Evolutionary conservation across 2,329 filamentous ascomycete species (phyloP).

Genomic region (Acrodontium crateriforme): DNA sequence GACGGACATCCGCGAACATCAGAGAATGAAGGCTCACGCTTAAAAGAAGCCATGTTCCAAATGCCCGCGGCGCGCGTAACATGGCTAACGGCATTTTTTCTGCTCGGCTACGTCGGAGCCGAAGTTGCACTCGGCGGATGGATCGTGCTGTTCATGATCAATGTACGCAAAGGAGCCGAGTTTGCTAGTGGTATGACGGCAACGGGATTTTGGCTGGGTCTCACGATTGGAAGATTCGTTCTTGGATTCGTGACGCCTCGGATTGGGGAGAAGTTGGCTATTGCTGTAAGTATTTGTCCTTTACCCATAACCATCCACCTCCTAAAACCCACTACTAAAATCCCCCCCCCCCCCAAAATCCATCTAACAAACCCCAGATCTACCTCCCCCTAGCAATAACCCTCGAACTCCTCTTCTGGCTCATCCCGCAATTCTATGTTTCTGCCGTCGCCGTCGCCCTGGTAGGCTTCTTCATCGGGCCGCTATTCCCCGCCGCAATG

Average conservation of each 20-base stretch:
- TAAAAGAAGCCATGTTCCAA: constrained; percentile 37
- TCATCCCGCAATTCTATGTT: constrained; percentile 62
- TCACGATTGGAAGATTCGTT: constrained; percentile 59
- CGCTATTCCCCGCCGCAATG: constrained; percentile 62
- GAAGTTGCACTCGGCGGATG: constrained; percentile 68
- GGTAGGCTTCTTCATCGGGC: constrained; percentile 68
- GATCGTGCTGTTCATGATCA: constrained; percentile 81
- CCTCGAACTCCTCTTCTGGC: constrained; percentile 65
- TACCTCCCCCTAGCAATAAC: constrained; percentile 53
- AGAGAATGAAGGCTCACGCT: constrained; percentile 32
- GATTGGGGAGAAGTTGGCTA: constrained; percentile 53
- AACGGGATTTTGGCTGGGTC: constrained; percentile 73
- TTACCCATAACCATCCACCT: not conserved
- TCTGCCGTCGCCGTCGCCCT: constrained; percentile 58
- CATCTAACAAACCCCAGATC: too few relatives aligned
- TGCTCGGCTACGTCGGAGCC: constrained; percentile 65
- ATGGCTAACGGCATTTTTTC: constrained; percentile 60
- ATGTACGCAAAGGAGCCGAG: constrained; percentile 51
- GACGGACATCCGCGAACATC: constrained; percentile 33
- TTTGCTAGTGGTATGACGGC: constrained; percentile 64
- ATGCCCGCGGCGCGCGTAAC: constrained; percentile 41
- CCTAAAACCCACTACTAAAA: not conserved
- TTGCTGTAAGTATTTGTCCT: constrained; percentile 22
- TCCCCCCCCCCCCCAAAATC: not conserved
- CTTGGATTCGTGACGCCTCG: constrained; percentile 64